A percentile compares a stretch with the other conserved stretches of the same genome.
These are phyloP conservation scores for Zygoascus bituminiphila DNA, from an alignment of 805 yeast species.

Conservation along the genomic window DNA sequence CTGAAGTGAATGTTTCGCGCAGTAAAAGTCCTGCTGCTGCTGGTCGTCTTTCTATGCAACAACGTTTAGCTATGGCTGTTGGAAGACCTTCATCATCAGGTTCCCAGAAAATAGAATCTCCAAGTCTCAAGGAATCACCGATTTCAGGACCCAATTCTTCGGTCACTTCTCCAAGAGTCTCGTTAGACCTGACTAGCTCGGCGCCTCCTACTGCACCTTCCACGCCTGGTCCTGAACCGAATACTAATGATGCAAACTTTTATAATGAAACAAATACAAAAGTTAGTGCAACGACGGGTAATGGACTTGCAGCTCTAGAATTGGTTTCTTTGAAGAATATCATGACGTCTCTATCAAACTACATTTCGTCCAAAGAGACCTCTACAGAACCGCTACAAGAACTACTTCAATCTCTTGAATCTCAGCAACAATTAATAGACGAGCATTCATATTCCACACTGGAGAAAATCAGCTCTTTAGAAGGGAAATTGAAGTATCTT, in stretches of 20 bases:
- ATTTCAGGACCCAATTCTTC: background rate
- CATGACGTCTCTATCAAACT: background rate
- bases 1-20: conserved; percentile 7
- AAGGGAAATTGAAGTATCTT: conserved; percentile 27
- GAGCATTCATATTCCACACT: background rate
- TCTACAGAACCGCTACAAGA: conserved; percentile 3
- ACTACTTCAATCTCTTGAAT: conserved; percentile 2
- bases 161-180: background rate
- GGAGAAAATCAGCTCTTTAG: conserved; percentile 19
- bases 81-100: conserved; percentile 22
- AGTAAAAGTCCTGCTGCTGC: background rate
- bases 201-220: background rate
- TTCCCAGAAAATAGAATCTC: background rate
- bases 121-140: background rate
- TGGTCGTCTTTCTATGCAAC: conserved; percentile 63
- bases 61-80: conserved; percentile 78
- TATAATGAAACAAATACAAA: no score
- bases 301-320: background rate
- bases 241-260: conserved; percentile 3
- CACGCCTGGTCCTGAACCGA: background rate
- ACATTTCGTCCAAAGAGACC: background rate
- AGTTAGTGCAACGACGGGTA: no score
- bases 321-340: background rate
- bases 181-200: background rate
- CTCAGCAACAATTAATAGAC: conserved; percentile 1